Percentiles rank a stretch among this genome's conserved stretches.
phyloP scores from a whole-genome alignment of 148 eudicot genomes.

The Spergularia bocconei region DNA sequence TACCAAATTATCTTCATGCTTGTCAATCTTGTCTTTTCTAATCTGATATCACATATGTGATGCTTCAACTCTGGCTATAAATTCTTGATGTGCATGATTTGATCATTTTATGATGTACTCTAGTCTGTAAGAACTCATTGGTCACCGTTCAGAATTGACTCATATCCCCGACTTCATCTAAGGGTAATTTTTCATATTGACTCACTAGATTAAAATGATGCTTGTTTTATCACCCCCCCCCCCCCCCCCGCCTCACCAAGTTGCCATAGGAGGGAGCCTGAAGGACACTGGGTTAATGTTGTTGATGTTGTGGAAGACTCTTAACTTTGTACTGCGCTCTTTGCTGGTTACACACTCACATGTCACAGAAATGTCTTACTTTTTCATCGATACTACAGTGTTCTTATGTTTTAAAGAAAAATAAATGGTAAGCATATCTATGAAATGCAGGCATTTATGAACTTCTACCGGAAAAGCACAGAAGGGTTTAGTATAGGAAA shows the following conservation, averaged over 20 bases:
- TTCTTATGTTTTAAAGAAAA: background rate
- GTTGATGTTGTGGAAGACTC: too few species aligned
- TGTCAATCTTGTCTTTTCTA: background rate
- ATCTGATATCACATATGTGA: background rate
- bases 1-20: background rate
- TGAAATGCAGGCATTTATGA: slow-evolving; percentile 59
- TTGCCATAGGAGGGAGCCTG: too few species aligned
- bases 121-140: background rate
- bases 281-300: too few species aligned
- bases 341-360: too few species aligned
- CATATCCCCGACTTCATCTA: too few species aligned
- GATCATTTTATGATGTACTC: background rate
- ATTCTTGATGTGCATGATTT: background rate
- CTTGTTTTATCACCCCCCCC: too few species aligned
- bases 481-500: slow-evolving; percentile 87
- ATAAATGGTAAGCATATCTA: background rate
- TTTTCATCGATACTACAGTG: background rate
- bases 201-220: too few species aligned
- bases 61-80: background rate
- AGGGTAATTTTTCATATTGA: background rate
- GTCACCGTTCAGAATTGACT: background rate
- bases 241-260: too few species aligned
- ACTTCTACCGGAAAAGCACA: slow-evolving; percentile 78
- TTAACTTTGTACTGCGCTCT: too few species aligned
- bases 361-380: background rate